These are phyloP conservation scores for Globisporangium spiculum DNA, from an alignment of 352 stramenopile species.

Conservation along the genomic window DNA sequence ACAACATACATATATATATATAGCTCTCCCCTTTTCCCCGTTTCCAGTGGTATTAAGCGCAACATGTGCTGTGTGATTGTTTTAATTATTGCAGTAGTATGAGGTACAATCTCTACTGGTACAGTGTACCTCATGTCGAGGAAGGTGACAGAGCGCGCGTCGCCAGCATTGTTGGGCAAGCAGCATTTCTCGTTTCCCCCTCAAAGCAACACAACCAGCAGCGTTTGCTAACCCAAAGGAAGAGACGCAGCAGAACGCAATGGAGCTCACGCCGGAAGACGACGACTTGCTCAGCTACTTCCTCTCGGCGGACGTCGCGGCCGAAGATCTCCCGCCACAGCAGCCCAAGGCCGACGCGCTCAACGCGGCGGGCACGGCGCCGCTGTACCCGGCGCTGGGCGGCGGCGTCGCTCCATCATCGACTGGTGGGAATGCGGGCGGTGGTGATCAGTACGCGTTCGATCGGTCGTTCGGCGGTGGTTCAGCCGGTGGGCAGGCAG, in stretches of 20 bases:
- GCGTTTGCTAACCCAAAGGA: neutral
- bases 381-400: constrained; percentile 9
- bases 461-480: constrained; percentile 35
- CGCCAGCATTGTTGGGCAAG: constrained; percentile 23
- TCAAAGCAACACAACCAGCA: neutral
- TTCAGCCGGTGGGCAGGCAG: constrained; percentile 4
- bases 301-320: constrained; percentile 67
- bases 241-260: constrained; percentile 14
- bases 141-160: constrained; percentile 24
- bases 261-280: constrained; percentile 84
- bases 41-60: too few relatives aligned
- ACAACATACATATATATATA: too few relatives aligned
- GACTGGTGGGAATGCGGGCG: neutral
- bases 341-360: constrained; percentile 25
- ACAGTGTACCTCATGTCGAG: neutral
- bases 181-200: constrained; percentile 5
- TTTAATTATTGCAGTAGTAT: too few relatives aligned
- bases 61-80: too few relatives aligned
- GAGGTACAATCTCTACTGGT: too few relatives aligned
- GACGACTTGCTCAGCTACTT: constrained; percentile 89
- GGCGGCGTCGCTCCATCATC: neutral
- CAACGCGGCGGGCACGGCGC: constrained; percentile 6
- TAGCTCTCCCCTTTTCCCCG: too few relatives aligned
- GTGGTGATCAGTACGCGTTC: constrained; percentile 34
- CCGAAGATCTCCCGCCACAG: constrained; percentile 43